Evolutionary conservation across 768 basidiomycete genomes (phyloP).

Genomic region (Hebeloma cylindrosporum): DNA sequence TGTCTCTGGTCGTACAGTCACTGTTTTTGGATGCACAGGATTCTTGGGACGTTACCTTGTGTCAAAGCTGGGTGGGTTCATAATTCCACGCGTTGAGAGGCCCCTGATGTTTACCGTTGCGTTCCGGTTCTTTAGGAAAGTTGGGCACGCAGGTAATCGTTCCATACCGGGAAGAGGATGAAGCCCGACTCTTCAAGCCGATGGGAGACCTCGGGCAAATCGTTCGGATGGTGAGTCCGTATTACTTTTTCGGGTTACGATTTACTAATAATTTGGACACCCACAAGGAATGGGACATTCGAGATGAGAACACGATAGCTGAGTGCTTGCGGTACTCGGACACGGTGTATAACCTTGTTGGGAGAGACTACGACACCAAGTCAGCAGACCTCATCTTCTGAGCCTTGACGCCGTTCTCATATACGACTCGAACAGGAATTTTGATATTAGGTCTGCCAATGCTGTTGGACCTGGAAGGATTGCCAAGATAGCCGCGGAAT

Average conservation of each 20-base stretch:
- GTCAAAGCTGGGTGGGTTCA: slow-evolving; percentile 76
- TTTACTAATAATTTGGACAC: slow-evolving; percentile 7
- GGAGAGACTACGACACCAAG: slow-evolving; percentile 96
- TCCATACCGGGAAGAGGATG: slow-evolving; percentile 94
- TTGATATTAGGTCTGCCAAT: slow-evolving; percentile 78
- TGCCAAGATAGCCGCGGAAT: slow-evolving; percentile 75
- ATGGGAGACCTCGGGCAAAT: slow-evolving; percentile 98
- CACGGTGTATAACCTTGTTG: slow-evolving; percentile 94
- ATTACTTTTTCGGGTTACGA: slow-evolving; percentile 1
- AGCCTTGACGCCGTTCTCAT: slow-evolving; percentile 4
- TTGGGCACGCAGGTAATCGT: slow-evolving; percentile 91
- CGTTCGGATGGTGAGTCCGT: slow-evolving; percentile 75
- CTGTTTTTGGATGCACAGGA: slow-evolving; percentile 96
- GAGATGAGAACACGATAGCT: slow-evolving; percentile 86
- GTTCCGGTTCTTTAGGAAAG: slow-evolving; percentile 57
- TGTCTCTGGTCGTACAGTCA: slow-evolving; percentile 87
- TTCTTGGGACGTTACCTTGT: slow-evolving; percentile 95
- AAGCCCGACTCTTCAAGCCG: slow-evolving; percentile 83
- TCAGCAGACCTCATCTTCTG: slow-evolving; percentile 34
- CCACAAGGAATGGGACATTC: slow-evolving; percentile 90
- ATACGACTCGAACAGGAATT: slow-evolving; percentile 64
- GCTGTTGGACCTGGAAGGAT: slow-evolving; percentile 82
- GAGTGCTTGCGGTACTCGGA: slow-evolving; percentile 95
- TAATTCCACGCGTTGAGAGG: slow-evolving; percentile 1
- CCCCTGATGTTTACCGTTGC: slow-evolving; percentile 4